Evolutionary conservation across 2,329 filamentous ascomycete species (phyloP), one percentile per base, ranked within the genome.

Genomic region (Paramyrothecium roridum): DNA sequence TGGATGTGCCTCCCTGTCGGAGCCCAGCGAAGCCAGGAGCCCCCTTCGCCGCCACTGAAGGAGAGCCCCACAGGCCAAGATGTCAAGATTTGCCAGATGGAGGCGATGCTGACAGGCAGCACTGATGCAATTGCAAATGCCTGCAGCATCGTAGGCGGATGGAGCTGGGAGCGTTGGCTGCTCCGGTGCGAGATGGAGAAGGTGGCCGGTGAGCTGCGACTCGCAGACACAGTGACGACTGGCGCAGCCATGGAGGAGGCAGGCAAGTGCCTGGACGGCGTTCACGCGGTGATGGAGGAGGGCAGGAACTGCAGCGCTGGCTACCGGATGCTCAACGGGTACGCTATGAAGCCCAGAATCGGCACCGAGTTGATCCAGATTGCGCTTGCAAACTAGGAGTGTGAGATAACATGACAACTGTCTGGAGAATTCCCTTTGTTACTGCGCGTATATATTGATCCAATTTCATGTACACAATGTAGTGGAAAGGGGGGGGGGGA

Each of bases 91-190:
- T 73, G 80, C 57, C 78, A 81, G 61, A 77, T 85, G 61, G 86
- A 90, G 59, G 86, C 87, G 19, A 80, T 84, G 67, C 77, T 85
- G 0, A 75, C 71, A 61, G 89, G 89, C 8, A 89, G 83, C 64
- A 91, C 89, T 0, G 83, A 86, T 51, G 84, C 86, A 67, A 84
- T 87, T 16, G 90, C 90, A 2, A 86, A 83, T 63, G 79, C 96
- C 61, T 89, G 90, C 13, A 93, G 93, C 20, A 76, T 98, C 45
- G 85, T 93, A 1, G 95, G 91, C 4, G 87, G 89, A 23, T 95
- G 92, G 87, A 87, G 87, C 70, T 99, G 93, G 93, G 95, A 99
- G 81, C 89, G 91, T 70, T 99, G 95, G 95, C 83, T 98, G 71
- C 76, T 97, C 62, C 90, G 91, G 67, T 82, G 93, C 65, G 90